Base-by-base conservation (phyloP, 345 rosid species). In the Isatis tinctoria region DNA sequence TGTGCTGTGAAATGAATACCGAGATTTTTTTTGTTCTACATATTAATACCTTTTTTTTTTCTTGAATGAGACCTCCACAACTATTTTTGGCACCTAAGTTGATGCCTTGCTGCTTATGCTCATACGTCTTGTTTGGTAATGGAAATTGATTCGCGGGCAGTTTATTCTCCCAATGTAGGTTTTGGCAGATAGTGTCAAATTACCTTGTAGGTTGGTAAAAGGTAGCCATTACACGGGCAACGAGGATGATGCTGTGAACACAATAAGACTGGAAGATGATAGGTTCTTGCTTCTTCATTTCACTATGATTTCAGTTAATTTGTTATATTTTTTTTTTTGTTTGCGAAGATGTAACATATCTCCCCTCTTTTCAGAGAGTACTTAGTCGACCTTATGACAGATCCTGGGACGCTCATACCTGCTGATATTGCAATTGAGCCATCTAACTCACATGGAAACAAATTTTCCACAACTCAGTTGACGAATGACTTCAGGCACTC, bases 331-430 rank as follows among this genome's bases (percentile, higher is more conserved):
- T 24, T 48, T 70, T 36, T 69, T 33, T 24, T 48, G 60, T 36
- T 41, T 57, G 33, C 70, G 36, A 22, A 20, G 13, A 62, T 73
- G 59, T 82, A 75, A 85, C 73, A 16, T 36, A 18, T 71, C 37
- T 69, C 39, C 72, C 73, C 52, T 80, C 61, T 48, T 57, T 84
- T 70, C 89, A 96, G 99, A 85, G 99, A 96, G 84, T 90, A 85
- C 90, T 85, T 96, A 87, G 96, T 96, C 72, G 99, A 96, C 87
- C 97, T 96, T 79, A 96, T 96, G 99, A 96, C 97, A 72, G 99
- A 90, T 80, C 96, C 99, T 32, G 99, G 99, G 79, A 92, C 97
- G 22, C 95, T 96, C 74, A 88, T 96, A 82, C 99, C 99, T 54
- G 95, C 96, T 83, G 99, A 96, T 77, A 63, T 87, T 82, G 80